Evolutionary conservation across 176 grass and related monocot species (phyloP).

Genomic region (Oryza glaberrima): DNA sequence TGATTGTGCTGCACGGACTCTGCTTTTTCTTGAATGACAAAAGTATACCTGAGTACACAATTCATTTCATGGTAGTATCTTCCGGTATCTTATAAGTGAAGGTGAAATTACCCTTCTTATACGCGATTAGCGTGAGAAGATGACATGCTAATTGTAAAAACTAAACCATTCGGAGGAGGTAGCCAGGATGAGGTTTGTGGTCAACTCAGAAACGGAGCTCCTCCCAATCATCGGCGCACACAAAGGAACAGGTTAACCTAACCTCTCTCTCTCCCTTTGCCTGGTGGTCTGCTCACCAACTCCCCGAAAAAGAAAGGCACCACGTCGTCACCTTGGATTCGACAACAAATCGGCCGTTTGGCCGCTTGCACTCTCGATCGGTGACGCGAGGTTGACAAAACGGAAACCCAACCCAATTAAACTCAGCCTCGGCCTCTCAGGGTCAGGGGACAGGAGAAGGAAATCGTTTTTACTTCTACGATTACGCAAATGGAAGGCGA

Average conservation of each 20-base stretch:
- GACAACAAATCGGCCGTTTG: background rate
- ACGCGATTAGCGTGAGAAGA: no score
- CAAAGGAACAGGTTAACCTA: constrained; percentile 19
- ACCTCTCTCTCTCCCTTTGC: background rate
- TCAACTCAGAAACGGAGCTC: background rate
- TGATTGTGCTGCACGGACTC: background rate
- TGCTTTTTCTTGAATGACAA: no score
- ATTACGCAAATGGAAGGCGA: background rate
- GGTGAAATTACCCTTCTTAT: no score
- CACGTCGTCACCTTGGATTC: background rate
- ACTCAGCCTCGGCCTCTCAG: no score
- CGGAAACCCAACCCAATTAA: no score
- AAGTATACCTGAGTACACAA: no score
- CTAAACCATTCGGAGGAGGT: background rate
- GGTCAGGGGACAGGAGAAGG: no score
- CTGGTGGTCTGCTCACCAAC: no score
- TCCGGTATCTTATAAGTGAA: no score
- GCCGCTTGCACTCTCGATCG: no score
- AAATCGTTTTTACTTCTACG: background rate
- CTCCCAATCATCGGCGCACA: background rate
- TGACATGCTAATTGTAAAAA: background rate
- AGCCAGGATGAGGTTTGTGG: background rate
- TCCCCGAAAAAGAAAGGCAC: background rate
- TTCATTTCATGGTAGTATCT: no score
- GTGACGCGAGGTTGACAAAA: no score